Percentiles rank a stretch among this genome's conserved stretches.
Conservation (phyloP, 148 eudicot species). For the Diospyros kaki region DNA sequence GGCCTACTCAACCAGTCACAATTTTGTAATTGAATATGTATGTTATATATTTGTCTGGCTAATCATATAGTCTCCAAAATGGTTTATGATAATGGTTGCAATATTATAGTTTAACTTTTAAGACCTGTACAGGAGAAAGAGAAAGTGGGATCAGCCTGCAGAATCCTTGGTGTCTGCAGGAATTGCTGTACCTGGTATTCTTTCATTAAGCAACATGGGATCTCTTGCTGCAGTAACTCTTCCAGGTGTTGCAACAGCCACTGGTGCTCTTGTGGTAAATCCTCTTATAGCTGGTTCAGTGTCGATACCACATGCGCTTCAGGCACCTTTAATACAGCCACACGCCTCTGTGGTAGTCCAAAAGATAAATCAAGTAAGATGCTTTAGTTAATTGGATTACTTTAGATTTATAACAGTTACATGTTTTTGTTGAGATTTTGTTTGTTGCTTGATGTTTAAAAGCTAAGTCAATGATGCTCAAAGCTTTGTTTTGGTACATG, state of each 20-base stretch:
- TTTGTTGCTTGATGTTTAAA: no score
- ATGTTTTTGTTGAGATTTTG: no score
- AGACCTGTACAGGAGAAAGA: slow-evolving; percentile 54
- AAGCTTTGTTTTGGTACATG: no score
- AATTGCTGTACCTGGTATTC: slow-evolving; percentile 42
- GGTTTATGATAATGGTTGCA: slow-evolving; percentile 1
- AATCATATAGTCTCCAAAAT: not conserved
- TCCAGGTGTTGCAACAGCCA: slow-evolving; percentile 33
- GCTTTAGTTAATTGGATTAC: not conserved
- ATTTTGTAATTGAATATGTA: not conserved
- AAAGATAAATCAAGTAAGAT: slow-evolving; percentile 62
- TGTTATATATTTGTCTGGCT: not conserved
- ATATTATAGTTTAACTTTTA: not conserved
- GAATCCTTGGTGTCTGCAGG: slow-evolving; percentile 63
- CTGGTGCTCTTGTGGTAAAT: slow-evolving; percentile 34
- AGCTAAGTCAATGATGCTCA: no score
- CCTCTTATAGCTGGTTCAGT: slow-evolving; percentile 24
- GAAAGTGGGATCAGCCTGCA: slow-evolving; percentile 96
- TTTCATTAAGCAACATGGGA: slow-evolving; percentile 49
- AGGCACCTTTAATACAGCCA: slow-evolving; percentile 52
- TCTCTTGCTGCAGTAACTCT: slow-evolving; percentile 28
- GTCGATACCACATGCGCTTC: slow-evolving; percentile 24
- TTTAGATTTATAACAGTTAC: no score
- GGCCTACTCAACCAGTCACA: not conserved
- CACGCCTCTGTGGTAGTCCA: slow-evolving; percentile 55